Evolutionary conservation across 441 rosid species (phyloP).

Genomic region (Pelargonium myrrhifolium): DNA sequence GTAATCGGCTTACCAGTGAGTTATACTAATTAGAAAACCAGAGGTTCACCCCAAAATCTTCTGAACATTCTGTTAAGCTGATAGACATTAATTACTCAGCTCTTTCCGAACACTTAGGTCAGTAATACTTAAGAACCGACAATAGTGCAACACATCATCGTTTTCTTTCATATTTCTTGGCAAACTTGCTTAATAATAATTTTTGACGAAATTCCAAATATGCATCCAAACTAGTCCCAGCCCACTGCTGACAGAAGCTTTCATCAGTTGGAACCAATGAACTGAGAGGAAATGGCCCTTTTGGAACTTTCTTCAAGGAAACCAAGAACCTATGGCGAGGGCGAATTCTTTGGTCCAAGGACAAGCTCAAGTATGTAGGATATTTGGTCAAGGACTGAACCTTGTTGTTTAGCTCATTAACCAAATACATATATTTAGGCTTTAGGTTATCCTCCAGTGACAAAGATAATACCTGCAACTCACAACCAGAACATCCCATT

Average conservation of each 20-base stretch:
- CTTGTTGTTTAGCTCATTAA: slow-evolving; percentile 75
- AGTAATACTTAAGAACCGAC: not conserved
- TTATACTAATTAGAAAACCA: slow-evolving; percentile 3
- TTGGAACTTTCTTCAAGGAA: slow-evolving; percentile 75
- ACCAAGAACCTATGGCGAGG: slow-evolving; percentile 89
- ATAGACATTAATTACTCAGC: slow-evolving; percentile 10
- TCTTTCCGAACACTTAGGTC: not conserved
- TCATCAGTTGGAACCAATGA: slow-evolving; percentile 82
- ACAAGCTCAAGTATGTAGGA: slow-evolving; percentile 83
- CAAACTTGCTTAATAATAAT: slow-evolving; percentile 55
- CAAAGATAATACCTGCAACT: slow-evolving; percentile 70
- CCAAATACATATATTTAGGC: slow-evolving; percentile 84
- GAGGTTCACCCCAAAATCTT: slow-evolving; percentile 11
- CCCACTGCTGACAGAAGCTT: slow-evolving; percentile 83
- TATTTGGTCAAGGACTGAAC: slow-evolving; percentile 73
- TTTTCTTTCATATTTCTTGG: slow-evolving; percentile 55
- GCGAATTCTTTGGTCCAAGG: slow-evolving; percentile 90
- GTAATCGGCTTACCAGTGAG: slow-evolving; percentile 8
- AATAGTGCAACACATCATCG: slow-evolving; percentile 20
- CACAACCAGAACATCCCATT: slow-evolving; percentile 17
- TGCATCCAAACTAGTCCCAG: slow-evolving; percentile 74
- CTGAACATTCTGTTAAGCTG: slow-evolving; percentile 10
- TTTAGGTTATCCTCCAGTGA: slow-evolving; percentile 86
- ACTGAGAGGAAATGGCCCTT: slow-evolving; percentile 91
- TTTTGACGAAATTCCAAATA: slow-evolving; percentile 79